These are phyloP conservation scores for Colletotrichum tropicicola DNA, from an alignment of 2,329 filamentous ascomycete species.

Conservation along the genomic window DNA sequence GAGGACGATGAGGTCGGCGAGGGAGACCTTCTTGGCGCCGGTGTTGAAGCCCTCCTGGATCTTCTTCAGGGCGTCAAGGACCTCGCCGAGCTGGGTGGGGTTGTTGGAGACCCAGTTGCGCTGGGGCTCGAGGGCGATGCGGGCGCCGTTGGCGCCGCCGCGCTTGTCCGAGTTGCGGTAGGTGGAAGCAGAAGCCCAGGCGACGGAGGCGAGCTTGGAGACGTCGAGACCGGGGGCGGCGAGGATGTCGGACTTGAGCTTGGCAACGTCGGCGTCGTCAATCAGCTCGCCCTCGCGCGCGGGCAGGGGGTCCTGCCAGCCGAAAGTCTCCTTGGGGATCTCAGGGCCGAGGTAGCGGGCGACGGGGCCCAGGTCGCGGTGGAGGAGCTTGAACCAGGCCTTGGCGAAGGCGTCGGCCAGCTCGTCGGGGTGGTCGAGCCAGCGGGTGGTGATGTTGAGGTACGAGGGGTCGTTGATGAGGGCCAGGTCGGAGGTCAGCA, in stretches of 20 bases:
- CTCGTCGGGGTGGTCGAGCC: constrained; percentile 74
- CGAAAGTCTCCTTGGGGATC: constrained; percentile 72
- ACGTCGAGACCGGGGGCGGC: constrained; percentile 65
- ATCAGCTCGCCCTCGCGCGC: constrained; percentile 64
- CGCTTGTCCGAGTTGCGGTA: constrained; percentile 84
- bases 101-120: constrained; percentile 80
- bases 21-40: constrained; percentile 73
- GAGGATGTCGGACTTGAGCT: constrained; percentile 75
- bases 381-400: constrained; percentile 86
- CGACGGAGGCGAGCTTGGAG: constrained; percentile 70
- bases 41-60: constrained; percentile 75
- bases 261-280: constrained; percentile 68
- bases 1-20: constrained; percentile 83
- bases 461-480: constrained; percentile 77
- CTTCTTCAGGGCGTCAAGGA: constrained; percentile 68
- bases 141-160: constrained; percentile 82
- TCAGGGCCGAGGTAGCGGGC: constrained; percentile 79
- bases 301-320: constrained; percentile 81
- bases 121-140: constrained; percentile 78
- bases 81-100: constrained; percentile 69
- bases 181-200: constrained; percentile 76
- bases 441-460: constrained; percentile 79
- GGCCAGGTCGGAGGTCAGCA: constrained; percentile 80
- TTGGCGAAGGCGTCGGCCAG: constrained; percentile 75
- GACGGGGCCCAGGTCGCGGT: constrained; percentile 81